Conservation (phyloP, 352 stramenopile genomes). For the Thraustotheca clavata region DNA sequence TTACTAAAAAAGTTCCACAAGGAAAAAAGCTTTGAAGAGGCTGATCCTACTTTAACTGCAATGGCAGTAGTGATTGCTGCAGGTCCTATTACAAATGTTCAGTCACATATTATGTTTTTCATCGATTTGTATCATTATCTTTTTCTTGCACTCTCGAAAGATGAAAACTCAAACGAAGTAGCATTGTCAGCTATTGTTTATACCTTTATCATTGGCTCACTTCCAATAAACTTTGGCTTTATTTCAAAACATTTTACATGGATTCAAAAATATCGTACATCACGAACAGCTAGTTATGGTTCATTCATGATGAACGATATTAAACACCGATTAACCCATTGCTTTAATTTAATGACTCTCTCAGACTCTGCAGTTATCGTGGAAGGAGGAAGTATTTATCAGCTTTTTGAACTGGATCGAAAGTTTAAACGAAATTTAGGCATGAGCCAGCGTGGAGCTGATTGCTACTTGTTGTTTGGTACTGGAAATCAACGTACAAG, state of each 20-base stretch:
- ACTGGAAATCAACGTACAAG: too few species aligned
- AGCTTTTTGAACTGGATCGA: too few species aligned
- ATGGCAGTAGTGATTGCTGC: neutral
- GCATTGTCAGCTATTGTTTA: neutral
- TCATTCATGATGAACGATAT: constrained; percentile 1
- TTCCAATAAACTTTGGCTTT: neutral
- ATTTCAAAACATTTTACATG: neutral
- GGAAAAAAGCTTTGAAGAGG: neutral
- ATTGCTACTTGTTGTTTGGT: too few species aligned
- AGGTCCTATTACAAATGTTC: neutral
- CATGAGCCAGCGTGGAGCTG: too few species aligned
- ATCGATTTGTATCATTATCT: neutral
- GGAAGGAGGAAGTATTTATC: too few species aligned
- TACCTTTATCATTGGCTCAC: neutral
- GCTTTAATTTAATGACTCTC: neutral
- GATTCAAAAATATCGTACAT: neutral
- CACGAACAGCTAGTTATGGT: neutral
- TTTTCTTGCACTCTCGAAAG: neutral
- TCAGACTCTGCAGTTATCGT: too few species aligned
- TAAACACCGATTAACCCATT: neutral
- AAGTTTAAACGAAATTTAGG: too few species aligned
- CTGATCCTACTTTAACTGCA: neutral
- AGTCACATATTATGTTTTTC: neutral
- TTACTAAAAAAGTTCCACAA: neutral
- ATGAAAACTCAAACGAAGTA: neutral